Evolutionary conservation across 2,329 filamentous ascomycete species (phyloP).

Genomic region (Colletotrichum tamarilloi): DNA sequence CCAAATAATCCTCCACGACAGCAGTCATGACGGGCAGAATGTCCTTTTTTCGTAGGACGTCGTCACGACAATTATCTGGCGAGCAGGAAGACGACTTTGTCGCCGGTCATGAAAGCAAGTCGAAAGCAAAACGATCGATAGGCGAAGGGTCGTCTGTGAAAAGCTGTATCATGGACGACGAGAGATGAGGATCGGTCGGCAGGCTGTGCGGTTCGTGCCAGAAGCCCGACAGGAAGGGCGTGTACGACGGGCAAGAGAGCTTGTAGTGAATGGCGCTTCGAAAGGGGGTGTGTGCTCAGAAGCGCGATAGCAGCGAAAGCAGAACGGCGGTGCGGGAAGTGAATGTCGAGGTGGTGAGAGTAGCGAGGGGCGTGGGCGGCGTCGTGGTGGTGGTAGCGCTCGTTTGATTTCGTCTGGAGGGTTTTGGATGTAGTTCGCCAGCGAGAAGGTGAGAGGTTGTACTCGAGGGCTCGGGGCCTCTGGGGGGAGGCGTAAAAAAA

Average conservation of each 20-base stretch:
- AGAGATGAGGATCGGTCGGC: conserved; percentile 12
- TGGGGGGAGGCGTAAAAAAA: conserved; percentile 8
- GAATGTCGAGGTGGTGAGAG: not conserved
- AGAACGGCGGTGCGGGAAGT: conserved; percentile 4
- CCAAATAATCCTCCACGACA: conserved; percentile 70
- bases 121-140: conserved; percentile 8
- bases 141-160: conserved; percentile 15
- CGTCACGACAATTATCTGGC: conserved; percentile 29
- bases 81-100: conserved; percentile 11
- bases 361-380: not conserved
- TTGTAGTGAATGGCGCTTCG: conserved; percentile 28
- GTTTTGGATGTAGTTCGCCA: conserved; percentile 23
- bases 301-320: conserved; percentile 19
- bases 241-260: conserved; percentile 22
- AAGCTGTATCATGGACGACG: conserved; percentile 29
- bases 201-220: conserved; percentile 34
- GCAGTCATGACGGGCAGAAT: conserved; percentile 53
- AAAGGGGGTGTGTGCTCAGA: conserved; percentile 23
- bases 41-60: conserved; percentile 29
- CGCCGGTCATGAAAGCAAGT: conserved; percentile 29
- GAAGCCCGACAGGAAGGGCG: conserved; percentile 25
- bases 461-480: conserved; percentile 16
- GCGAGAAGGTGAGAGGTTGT: not conserved
- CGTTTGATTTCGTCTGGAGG: conserved; percentile 20
- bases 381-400: conserved; percentile 28